phyloP scores from a whole-genome alignment of 306 rosid genomes.

The Vigna hirtella region DNA sequence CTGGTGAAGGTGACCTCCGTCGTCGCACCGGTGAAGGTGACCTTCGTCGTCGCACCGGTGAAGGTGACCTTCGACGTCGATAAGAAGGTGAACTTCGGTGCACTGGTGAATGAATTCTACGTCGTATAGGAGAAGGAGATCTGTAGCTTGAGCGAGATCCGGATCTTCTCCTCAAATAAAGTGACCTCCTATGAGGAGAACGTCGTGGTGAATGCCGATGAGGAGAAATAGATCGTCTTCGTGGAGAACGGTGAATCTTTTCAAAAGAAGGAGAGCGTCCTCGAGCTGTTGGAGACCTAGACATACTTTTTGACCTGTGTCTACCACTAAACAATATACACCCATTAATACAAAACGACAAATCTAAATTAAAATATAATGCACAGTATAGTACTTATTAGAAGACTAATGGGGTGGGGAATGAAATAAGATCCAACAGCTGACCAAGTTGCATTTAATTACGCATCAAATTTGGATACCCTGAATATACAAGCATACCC shows the following conservation, averaged over 20 bases:
- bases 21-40: constrained; percentile 52
- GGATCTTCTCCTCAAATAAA: constrained; percentile 59
- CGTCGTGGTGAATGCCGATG: constrained; percentile 59
- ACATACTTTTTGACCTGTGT: constrained; percentile 63
- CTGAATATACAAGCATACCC: constrained; percentile 51
- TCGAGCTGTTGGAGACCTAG: constrained; percentile 63
- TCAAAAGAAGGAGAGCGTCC: constrained; percentile 64
- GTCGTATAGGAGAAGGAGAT: constrained; percentile 61
- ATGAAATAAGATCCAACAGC: constrained; percentile 21
- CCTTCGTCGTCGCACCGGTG: constrained; percentile 35
- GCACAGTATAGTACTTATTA: constrained; percentile 1
- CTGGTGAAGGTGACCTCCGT: constrained; percentile 51
- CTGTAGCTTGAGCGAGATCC: constrained; percentile 58
- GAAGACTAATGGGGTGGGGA: neutral
- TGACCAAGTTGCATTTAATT: constrained; percentile 15
- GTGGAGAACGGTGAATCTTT: constrained; percentile 58
- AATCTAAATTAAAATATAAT: constrained; percentile 27
- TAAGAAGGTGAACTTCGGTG: constrained; percentile 49
- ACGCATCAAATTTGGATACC: constrained; percentile 7
- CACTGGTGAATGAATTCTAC: constrained; percentile 63
- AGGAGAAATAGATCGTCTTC: constrained; percentile 55
- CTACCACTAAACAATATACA: constrained; percentile 50
- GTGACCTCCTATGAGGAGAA: constrained; percentile 52
- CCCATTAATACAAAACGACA: constrained; percentile 25
- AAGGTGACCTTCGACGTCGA: constrained; percentile 64